These are phyloP conservation scores for Ganoderma leucocontextum DNA, from an alignment of 1,284 basidiomycete genomes.

Conservation along the genomic window DNA sequence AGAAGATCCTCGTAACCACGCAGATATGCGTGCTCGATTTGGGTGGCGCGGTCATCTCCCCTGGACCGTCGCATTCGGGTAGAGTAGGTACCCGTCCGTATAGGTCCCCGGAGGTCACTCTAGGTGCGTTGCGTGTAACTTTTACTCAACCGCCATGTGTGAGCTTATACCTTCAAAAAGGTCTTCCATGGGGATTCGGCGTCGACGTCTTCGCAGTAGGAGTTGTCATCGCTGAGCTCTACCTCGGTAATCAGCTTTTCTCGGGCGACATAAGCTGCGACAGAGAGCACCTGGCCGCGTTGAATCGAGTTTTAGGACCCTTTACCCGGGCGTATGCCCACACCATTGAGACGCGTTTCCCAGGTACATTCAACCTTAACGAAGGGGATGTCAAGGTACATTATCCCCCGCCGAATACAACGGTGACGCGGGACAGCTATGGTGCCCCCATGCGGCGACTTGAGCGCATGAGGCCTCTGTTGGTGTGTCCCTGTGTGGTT, in stretches of 20 bases:
- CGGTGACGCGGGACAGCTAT: not conserved
- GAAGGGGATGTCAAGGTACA: not conserved
- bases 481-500: too few species aligned
- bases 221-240: not conserved
- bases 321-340: not conserved
- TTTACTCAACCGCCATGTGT: too few species aligned
- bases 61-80: too few species aligned
- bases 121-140: not conserved
- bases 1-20: too few species aligned
- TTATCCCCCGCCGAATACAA: not conserved
- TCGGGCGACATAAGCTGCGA: not conserved
- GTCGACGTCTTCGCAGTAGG: not conserved
- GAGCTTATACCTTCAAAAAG: too few species aligned
- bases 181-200: not conserved
- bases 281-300: not conserved
- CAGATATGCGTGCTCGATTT: too few species aligned
- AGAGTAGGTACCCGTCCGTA: too few species aligned
- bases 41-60: too few species aligned
- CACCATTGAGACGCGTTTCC: not conserved
- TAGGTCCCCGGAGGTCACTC: too few species aligned
- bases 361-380: not conserved
- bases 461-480: too few species aligned
- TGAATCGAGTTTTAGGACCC: not conserved
- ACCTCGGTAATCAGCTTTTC: not conserved
- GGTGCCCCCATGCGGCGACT: not conserved